phyloP scores from a whole-genome alignment of 1,139 yeast species.

The Pneumocystis wakefieldiae region DNA sequence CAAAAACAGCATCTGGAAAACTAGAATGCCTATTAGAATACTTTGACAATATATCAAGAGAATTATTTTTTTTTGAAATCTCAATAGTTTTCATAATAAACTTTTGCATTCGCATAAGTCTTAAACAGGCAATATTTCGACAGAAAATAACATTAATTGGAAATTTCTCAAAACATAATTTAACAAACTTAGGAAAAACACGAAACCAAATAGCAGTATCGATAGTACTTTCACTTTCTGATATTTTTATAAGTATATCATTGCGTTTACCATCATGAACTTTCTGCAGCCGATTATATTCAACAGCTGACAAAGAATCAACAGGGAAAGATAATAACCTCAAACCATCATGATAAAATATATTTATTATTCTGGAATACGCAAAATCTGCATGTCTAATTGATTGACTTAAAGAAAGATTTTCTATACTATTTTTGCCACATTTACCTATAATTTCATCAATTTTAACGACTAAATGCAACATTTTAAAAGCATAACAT shows the following conservation, averaged over 20 bases:
- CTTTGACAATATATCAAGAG: conserved; percentile 16
- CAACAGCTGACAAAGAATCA: conserved; percentile 60
- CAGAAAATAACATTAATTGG: conserved; percentile 92
- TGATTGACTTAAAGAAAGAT: neutral
- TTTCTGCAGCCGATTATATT: conserved; percentile 53
- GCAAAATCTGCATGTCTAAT: neutral
- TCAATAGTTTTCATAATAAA: conserved; percentile 46
- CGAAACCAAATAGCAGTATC: conserved; percentile 93
- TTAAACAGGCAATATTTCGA: conserved; percentile 77
- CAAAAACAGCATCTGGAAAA: conserved; percentile 61
- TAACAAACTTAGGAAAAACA: conserved; percentile 61
- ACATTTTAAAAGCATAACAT: conserved; percentile 55
- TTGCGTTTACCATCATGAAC: conserved; percentile 40
- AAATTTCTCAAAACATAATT: conserved; percentile 59
- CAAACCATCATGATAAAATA: conserved; percentile 28
- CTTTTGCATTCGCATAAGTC: conserved; percentile 76
- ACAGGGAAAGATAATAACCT: conserved; percentile 31
- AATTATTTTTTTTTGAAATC: conserved; percentile 9
- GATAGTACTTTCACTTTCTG: conserved; percentile 86
- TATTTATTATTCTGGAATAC: conserved; percentile 9
- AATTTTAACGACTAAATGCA: conserved; percentile 65
- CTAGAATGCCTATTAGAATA: conserved; percentile 23
- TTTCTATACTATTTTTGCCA: neutral
- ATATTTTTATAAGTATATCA: conserved; percentile 54
- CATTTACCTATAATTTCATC: conserved; percentile 58